These are phyloP conservation scores for Fraxinus excelsior DNA, from an alignment of 257 asterid genomes.

Conservation along the genomic window DNA sequence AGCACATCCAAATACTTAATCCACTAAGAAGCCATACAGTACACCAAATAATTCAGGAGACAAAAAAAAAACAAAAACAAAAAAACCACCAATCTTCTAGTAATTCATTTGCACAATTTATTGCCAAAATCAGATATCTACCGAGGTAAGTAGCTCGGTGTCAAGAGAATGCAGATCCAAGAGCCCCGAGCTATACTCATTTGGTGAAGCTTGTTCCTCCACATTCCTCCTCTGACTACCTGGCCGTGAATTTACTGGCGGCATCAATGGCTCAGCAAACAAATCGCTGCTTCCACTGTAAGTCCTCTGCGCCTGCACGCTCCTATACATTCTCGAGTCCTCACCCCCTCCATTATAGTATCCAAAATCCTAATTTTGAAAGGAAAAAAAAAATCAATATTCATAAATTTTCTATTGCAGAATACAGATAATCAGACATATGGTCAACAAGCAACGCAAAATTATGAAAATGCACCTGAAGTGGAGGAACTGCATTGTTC, in stretches of 20 bases:
- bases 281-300: conserved; percentile 58
- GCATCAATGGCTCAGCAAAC: conserved; percentile 76
- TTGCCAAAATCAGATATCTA: conserved; percentile 15
- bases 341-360: conserved; percentile 69
- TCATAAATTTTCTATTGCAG: background rate
- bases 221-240: conserved; percentile 45
- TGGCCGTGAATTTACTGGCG: conserved; percentile 49
- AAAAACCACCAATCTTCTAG: background rate
- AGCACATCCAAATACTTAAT: background rate
- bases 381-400: background rate
- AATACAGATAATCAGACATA: background rate
- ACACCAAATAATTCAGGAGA: background rate
- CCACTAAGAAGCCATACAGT: background rate
- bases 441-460: background rate
- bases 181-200: conserved; percentile 89
- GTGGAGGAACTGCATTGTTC: conserved; percentile 59
- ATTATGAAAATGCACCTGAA: conserved; percentile 45
- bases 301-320: conserved; percentile 63
- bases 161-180: conserved; percentile 95
- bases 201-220: conserved; percentile 62
- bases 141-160: conserved; percentile 93
- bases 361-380: conserved; percentile 54
- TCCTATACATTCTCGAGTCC: conserved; percentile 59
- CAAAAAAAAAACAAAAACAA: too few species aligned
- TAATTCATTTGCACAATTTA: background rate